Evolutionary conservation across 139 green algal genomes (phyloP).

Genomic region (Picochlorum sp.): DNA sequence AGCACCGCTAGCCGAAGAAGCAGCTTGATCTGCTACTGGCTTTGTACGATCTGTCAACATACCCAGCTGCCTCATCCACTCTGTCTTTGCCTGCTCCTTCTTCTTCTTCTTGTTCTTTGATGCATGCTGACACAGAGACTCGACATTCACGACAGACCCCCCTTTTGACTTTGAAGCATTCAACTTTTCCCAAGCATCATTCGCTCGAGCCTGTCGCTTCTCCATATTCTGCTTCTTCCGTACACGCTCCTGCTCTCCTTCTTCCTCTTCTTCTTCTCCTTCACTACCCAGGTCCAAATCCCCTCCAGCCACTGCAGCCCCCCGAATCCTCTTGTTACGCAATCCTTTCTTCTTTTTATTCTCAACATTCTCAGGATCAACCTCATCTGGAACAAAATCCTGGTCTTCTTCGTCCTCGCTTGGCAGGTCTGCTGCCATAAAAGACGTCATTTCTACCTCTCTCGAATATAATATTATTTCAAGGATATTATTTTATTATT

Average conservation of each 20-base stretch:
- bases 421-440: constrained; percentile 34
- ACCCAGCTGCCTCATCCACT: constrained; percentile 37
- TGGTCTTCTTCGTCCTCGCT: constrained; percentile 61
- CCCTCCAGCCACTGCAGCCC: constrained; percentile 12
- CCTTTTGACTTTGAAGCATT: constrained; percentile 4
- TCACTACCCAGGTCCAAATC: constrained; percentile 13
- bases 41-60: constrained; percentile 8
- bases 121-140: constrained; percentile 14
- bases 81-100: background rate
- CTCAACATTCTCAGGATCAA: constrained; percentile 19
- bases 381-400: constrained; percentile 51
- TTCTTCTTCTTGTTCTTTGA: background rate
- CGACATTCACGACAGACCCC: constrained; percentile 2
- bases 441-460: constrained; percentile 16
- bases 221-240: constrained; percentile 16
- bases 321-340: constrained; percentile 22
- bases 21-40: background rate
- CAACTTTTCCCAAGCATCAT: constrained; percentile 36
- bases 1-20: background rate
- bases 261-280: constrained; percentile 2
- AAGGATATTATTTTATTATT: background rate
- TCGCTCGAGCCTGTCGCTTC: constrained; percentile 26
- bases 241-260: constrained; percentile 11
- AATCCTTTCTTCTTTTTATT: constrained; percentile 13
- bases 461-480: background rate